A percentile compares a stretch with the other conserved stretches of the same genome.
phyloP scores from a whole-genome alignment of 2,329 filamentous ascomycete genomes.

The Trichoderma sp. region DNA sequence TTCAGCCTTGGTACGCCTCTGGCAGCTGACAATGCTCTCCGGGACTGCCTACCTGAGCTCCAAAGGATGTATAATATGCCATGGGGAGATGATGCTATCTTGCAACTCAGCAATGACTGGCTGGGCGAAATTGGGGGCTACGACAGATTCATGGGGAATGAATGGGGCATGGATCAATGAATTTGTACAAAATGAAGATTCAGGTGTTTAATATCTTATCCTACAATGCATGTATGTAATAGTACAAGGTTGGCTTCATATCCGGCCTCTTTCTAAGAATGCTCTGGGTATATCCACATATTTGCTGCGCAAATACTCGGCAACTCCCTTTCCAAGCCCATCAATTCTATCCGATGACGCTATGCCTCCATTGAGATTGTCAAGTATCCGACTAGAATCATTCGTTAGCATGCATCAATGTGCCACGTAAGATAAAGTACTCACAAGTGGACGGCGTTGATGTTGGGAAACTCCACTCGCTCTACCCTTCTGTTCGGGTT shows the following conservation, averaged over 20 bases:
- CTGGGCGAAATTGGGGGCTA: constrained; percentile 23
- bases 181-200: neutral
- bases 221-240: neutral
- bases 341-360: constrained; percentile 44
- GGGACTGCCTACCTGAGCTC: constrained; percentile 23
- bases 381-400: constrained; percentile 35
- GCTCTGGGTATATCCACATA: constrained; percentile 44
- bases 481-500: constrained; percentile 38
- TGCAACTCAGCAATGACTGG: constrained; percentile 28
- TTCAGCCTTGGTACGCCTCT: constrained; percentile 39
- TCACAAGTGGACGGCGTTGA: constrained; percentile 32
- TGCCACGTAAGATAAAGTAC: neutral
- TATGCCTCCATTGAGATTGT: constrained; percentile 46
- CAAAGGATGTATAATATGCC: constrained; percentile 27
- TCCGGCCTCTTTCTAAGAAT: constrained; percentile 41
- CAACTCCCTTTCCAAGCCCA: constrained; percentile 45
- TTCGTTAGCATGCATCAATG: constrained; percentile 7
- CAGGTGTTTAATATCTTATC: neutral
- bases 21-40: constrained; percentile 21
- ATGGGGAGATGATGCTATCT: constrained; percentile 27
- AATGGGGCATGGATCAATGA: neutral
- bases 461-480: constrained; percentile 44
- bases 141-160: neutral
- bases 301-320: constrained; percentile 45
- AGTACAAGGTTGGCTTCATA: constrained; percentile 24